These are phyloP conservation scores for Pseudonectria buxi DNA, from an alignment of 2,329 filamentous ascomycete species.

Conservation along the genomic window DNA sequence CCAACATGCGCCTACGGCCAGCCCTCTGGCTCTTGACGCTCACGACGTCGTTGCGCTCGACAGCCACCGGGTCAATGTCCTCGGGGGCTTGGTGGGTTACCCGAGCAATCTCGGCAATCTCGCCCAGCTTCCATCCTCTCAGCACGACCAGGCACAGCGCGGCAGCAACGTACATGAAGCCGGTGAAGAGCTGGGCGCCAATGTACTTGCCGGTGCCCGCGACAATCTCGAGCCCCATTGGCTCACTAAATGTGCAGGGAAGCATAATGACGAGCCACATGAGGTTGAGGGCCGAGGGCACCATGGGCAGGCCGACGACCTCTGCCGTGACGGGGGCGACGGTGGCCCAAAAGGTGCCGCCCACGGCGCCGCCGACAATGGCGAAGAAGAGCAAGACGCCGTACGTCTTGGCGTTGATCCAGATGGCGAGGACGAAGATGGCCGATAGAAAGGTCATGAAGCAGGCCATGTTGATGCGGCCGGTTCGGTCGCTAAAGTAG, in stretches of 20 bases:
- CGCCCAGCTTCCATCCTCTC: slow-evolving; percentile 33
- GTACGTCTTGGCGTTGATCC: slow-evolving; percentile 60
- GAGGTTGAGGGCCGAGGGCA: slow-evolving; percentile 62
- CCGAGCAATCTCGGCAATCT: slow-evolving; percentile 26
- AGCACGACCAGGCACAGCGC: slow-evolving; percentile 26
- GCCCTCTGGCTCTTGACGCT: slow-evolving; percentile 21
- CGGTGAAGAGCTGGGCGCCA: slow-evolving; percentile 51
- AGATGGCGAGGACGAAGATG: slow-evolving; percentile 62
- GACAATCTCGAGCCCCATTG: slow-evolving; percentile 53
- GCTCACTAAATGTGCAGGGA: slow-evolving; percentile 62
- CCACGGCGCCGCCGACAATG: slow-evolving; percentile 62
- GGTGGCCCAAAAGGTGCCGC: slow-evolving; percentile 65
- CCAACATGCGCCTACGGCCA: slow-evolving; percentile 26
- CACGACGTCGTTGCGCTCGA: slow-evolving; percentile 24
- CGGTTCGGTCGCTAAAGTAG: slow-evolving; percentile 62
- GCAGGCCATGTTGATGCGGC: slow-evolving; percentile 66
- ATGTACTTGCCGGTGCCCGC: slow-evolving; percentile 41
- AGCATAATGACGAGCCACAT: slow-evolving; percentile 66
- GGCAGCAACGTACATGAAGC: slow-evolving; percentile 52
- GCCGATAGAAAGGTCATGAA: slow-evolving; percentile 58
- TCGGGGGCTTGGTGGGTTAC: slow-evolving; percentile 23
- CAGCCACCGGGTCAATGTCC: slow-evolving; percentile 24
- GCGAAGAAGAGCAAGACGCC: slow-evolving; percentile 66
- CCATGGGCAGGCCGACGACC: slow-evolving; percentile 61
- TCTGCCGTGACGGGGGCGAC: slow-evolving; percentile 66